phyloP scores from a whole-genome alignment of 306 rosid genomes.

The Vigna hirtella region DNA sequence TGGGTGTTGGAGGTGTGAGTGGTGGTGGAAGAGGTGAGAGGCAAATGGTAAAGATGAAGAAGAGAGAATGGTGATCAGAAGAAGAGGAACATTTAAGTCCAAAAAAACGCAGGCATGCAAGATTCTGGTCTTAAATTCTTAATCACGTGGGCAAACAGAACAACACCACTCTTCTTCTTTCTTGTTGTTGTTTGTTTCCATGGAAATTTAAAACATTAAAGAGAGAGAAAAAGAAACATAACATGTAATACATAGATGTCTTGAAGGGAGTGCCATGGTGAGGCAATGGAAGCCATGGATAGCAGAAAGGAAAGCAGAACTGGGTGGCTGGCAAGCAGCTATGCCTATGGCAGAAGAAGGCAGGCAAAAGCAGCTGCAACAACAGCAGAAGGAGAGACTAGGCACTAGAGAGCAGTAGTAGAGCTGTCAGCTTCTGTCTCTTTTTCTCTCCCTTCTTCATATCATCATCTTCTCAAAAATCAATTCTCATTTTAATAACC shows the following conservation, averaged over 20 bases:
- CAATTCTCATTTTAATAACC: too few species aligned
- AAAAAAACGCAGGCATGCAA: not conserved
- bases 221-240: not conserved
- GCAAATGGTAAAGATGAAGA: not conserved
- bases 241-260: too few species aligned
- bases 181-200: not conserved
- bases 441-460: not conserved
- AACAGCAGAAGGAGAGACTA: slow-evolving; percentile 34
- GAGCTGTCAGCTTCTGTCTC: slow-evolving; percentile 25
- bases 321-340: not conserved
- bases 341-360: not conserved
- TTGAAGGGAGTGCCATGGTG: not conserved
- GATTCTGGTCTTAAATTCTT: not conserved
- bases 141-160: not conserved
- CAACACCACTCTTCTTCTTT: not conserved
- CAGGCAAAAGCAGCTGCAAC: slow-evolving; percentile 12
- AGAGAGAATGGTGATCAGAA: not conserved
- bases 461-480: not conserved
- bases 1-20: not conserved
- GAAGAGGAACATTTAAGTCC: not conserved
- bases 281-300: not conserved
- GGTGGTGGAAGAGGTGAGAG: not conserved
- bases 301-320: not conserved
- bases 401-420: slow-evolving; percentile 33
- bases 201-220: too few species aligned